Conservation (phyloP, 345 rosid genomes). For the Citrus medica region DNA sequence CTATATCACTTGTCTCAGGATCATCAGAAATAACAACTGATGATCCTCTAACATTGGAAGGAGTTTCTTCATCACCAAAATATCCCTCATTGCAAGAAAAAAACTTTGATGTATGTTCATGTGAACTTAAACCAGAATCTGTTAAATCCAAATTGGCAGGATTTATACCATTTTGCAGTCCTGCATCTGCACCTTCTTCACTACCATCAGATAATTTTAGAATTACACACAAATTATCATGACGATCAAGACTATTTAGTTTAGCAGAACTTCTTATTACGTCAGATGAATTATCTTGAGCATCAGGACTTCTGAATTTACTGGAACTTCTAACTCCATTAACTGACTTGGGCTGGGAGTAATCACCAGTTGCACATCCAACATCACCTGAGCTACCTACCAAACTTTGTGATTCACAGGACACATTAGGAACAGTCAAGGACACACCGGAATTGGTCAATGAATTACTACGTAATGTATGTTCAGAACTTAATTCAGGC, state of each 20-base stretch:
- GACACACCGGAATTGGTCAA: slow-evolving; percentile 6
- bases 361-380: neutral
- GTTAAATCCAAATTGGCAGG: slow-evolving; percentile 20
- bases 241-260: slow-evolving; percentile 18
- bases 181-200: slow-evolving; percentile 12
- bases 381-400: slow-evolving; percentile 18
- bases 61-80: slow-evolving; percentile 15
- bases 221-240: slow-evolving; percentile 10
- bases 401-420: slow-evolving; percentile 26
- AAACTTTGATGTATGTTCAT: slow-evolving; percentile 28
- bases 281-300: slow-evolving; percentile 10
- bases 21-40: slow-evolving; percentile 57
- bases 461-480: neutral
- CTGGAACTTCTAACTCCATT: slow-evolving; percentile 9
- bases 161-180: slow-evolving; percentile 27
- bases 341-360: neutral
- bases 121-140: slow-evolving; percentile 30
- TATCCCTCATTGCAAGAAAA: slow-evolving; percentile 38
- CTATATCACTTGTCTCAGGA: slow-evolving; percentile 36
- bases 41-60: slow-evolving; percentile 32
- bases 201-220: slow-evolving; percentile 7
- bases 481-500: slow-evolving; percentile 12
- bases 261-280: slow-evolving; percentile 17
- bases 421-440: slow-evolving; percentile 1
- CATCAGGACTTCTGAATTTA: neutral